These are phyloP conservation scores for Peronospora belbahrii DNA, from an alignment of 352 stramenopile species.

Conservation along the genomic window DNA sequence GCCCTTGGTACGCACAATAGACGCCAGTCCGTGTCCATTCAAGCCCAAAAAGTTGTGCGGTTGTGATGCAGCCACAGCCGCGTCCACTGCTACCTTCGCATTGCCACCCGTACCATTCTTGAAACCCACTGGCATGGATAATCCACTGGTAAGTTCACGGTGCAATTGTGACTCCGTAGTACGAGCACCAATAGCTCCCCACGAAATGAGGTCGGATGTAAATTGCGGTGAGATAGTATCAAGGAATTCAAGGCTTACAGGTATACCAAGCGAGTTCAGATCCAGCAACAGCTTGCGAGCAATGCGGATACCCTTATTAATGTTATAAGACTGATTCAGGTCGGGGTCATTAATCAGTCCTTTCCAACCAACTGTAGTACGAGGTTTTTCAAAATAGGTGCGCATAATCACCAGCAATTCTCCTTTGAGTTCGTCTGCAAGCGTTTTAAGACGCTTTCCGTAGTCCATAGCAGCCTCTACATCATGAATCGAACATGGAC, in stretches of 20 bases:
- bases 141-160: conserved; percentile 66
- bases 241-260: conserved; percentile 71
- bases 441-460: conserved; percentile 42
- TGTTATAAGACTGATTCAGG: conserved; percentile 78
- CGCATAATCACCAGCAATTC: conserved; percentile 81
- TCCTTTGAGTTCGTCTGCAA: conserved; percentile 46
- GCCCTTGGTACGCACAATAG: conserved; percentile 79
- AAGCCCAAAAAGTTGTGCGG: conserved; percentile 79
- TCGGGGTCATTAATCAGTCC: conserved; percentile 84
- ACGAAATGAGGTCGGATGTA: conserved; percentile 68
- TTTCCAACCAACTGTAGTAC: conserved; percentile 81
- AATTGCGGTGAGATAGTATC: conserved; percentile 82
- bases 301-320: conserved; percentile 84
- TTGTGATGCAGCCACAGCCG: conserved; percentile 51
- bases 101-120: conserved; percentile 81
- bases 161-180: conserved; percentile 82
- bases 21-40: conserved; percentile 73
- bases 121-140: conserved; percentile 81
- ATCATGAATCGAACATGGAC: conserved; percentile 81
- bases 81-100: conserved; percentile 77
- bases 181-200: conserved; percentile 75
- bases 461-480: conserved; percentile 70
- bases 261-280: conserved; percentile 70
- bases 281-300: conserved; percentile 79
- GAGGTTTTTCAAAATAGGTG: conserved; percentile 85